Conservation (phyloP, 352 stramenopile genomes). For the Phytophthora podocarpi region DNA sequence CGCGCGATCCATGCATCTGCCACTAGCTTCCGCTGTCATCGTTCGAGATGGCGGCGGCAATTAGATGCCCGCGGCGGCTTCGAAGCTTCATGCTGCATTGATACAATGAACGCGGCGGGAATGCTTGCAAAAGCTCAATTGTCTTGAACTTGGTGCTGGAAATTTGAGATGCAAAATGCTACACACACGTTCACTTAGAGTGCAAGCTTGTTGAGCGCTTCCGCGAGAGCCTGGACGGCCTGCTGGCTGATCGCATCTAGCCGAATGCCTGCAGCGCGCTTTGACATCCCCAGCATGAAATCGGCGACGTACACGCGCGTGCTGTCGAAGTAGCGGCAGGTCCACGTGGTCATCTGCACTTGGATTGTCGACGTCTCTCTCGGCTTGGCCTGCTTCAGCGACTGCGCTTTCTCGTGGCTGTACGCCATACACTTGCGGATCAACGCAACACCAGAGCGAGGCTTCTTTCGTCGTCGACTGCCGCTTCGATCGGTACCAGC, state of each 20-base stretch:
- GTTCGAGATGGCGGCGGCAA: no score
- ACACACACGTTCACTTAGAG: conserved; percentile 3
- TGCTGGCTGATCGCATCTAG: conserved; percentile 33
- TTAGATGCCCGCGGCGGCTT: no score
- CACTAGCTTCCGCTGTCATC: no score
- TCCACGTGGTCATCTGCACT: conserved; percentile 16
- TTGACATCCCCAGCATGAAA: conserved; percentile 30
- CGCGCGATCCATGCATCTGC: neutral
- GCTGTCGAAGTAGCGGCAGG: conserved; percentile 35
- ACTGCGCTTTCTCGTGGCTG: conserved; percentile 27
- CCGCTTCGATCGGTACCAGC: neutral
- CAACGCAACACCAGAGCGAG: conserved; percentile 36
- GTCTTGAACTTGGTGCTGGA: no score
- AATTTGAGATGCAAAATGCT: neutral
- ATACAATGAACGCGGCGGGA: no score
- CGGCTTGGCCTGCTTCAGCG: conserved; percentile 18
- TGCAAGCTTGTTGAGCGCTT: conserved; percentile 23
- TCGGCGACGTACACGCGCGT: conserved; percentile 27
- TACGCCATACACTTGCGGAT: conserved; percentile 52
- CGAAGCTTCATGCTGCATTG: no score
- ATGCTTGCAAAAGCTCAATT: neutral
- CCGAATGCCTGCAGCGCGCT: conserved; percentile 7
- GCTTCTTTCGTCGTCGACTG: conserved; percentile 35
- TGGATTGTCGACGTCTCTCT: conserved; percentile 8
- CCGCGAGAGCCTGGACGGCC: conserved; percentile 27